Evolutionary conservation across 768 basidiomycete genomes (phyloP).

Genomic region (Punctularia strigosozonata): DNA sequence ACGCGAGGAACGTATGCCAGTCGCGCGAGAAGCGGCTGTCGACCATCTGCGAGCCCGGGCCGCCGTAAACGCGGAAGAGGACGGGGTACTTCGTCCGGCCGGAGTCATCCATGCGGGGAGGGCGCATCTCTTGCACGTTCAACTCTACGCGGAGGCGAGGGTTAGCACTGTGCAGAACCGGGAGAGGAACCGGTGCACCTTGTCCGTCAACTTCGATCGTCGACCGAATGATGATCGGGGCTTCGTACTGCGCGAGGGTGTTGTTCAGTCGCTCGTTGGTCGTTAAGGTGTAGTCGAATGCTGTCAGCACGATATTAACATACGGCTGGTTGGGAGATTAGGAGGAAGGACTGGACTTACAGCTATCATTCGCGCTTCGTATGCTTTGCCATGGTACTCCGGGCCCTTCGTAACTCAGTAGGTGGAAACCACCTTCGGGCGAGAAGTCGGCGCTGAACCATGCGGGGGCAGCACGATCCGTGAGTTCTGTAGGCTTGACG

Average conservation of each 20-base stretch:
- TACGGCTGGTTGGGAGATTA: slow-evolving; percentile 1
- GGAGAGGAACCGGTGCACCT: slow-evolving; percentile 24
- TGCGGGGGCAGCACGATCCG: slow-evolving; percentile 37
- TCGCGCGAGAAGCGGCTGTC: slow-evolving; percentile 53
- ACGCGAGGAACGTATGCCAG: slow-evolving; percentile 84
- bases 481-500: slow-evolving; percentile 35
- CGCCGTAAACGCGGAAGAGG: slow-evolving; percentile 89
- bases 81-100: slow-evolving; percentile 96
- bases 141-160: slow-evolving; percentile 40
- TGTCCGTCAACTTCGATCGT: slow-evolving; percentile 76
- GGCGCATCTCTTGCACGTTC: slow-evolving; percentile 85
- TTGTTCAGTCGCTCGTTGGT: slow-evolving; percentile 58
- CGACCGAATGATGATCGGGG: slow-evolving; percentile 55
- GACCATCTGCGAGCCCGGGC: slow-evolving; percentile 77
- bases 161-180: too few relatives aligned
- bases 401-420: slow-evolving; percentile 72
- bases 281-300: slow-evolving; percentile 52
- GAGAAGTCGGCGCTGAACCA: slow-evolving; percentile 70
- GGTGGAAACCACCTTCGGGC: slow-evolving; percentile 75
- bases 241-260: slow-evolving; percentile 55
- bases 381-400: slow-evolving; percentile 82
- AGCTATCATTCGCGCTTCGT: slow-evolving; percentile 36
- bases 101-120: slow-evolving; percentile 86
- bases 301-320: slow-evolving; percentile 20
- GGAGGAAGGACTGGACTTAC: slow-evolving; percentile 22